Evolutionary conservation across 305 asterid genomes (phyloP).

Genomic region (Fraxinus floribunda): DNA sequence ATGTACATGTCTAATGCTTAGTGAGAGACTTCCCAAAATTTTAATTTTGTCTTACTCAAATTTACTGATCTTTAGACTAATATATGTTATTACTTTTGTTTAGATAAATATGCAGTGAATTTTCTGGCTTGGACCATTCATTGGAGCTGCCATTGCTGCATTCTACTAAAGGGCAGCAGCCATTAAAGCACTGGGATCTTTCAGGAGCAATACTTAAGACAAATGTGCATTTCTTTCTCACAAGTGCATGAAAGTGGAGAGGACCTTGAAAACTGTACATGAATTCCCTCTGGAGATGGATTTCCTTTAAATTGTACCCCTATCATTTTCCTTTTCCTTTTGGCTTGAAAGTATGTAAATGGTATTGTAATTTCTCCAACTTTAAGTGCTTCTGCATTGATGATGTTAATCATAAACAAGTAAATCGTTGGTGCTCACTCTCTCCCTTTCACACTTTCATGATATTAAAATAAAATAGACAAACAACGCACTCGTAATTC

Average conservation of each 20-base stretch:
- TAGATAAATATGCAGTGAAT: slow-evolving; percentile 39
- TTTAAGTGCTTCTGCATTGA: not conserved
- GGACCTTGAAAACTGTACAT: slow-evolving; percentile 17
- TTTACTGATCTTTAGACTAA: not conserved
- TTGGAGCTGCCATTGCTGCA: slow-evolving; percentile 64
- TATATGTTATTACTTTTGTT: not conserved
- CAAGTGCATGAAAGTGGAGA: not conserved
- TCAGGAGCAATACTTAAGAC: slow-evolving; percentile 49
- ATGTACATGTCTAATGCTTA: no score
- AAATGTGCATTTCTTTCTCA: not conserved
- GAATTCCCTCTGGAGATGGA: slow-evolving; percentile 6
- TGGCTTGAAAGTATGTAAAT: not conserved
- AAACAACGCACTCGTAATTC: not conserved
- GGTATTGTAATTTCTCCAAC: not conserved
- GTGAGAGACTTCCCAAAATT: no score
- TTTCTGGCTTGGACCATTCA: slow-evolving; percentile 68
- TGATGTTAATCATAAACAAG: not conserved
- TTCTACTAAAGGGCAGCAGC: slow-evolving; percentile 64
- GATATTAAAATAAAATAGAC: not conserved
- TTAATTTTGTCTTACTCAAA: no score
- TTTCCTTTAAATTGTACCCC: not conserved
- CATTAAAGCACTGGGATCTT: slow-evolving; percentile 65
- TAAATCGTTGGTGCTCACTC: not conserved
- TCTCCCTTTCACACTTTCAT: not conserved
- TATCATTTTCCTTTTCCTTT: not conserved